Evolutionary conservation across 495 filamentous ascomycete species (phyloP), one percentile per base, ranked within the genome.

Genomic region (Hypoxylon lienhwacheense): DNA sequence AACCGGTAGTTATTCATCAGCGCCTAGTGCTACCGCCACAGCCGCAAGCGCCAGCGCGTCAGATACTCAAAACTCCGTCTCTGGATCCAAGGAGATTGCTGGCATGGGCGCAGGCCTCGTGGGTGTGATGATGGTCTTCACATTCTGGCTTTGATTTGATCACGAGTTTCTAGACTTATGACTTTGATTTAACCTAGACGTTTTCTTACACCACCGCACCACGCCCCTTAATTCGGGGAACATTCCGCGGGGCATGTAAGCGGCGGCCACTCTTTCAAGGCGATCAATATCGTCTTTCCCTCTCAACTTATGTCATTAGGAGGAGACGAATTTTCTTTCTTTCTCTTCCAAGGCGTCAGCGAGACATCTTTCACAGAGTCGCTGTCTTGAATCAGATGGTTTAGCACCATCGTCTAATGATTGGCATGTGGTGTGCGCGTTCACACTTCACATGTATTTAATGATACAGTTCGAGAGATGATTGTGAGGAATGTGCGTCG

Each of bases 51-150:
- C 63, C 6, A 57, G 35, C 6, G 42, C 66, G 32, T 47, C 55
- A 14, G 59, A 63, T 17, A 61, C 63, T 11, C 50, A 66, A 22
- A 73, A 71, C 43, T 68, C 74, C 0, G 71, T 70, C 14, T 61
- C 71, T 25, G 72, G 73, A 8, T 75, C 72, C 21, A 72, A 69
- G 53, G 76, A 80, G 59, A 70, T 82, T 49, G 70, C 75, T 5
- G 77, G 77, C 25, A 82, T 82, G 79, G 69, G 74, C 26, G 67
- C 70, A 1, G 77, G 74, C 1, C 59, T 82, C 14, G 72, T 78
- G 1, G 72, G 67, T 25, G 78, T 82, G 6, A 78, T 81, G 79
- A 60, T 82, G 41, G 71, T 77, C 21, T 80, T 79, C 55, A 69
- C 78, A 12, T 68, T 75, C 31, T 81, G 77, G 77, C 61, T 81